These are phyloP conservation scores for Psilocybe subaeruginosa DNA, from an alignment of 768 basidiomycete species.

Conservation along the genomic window DNA sequence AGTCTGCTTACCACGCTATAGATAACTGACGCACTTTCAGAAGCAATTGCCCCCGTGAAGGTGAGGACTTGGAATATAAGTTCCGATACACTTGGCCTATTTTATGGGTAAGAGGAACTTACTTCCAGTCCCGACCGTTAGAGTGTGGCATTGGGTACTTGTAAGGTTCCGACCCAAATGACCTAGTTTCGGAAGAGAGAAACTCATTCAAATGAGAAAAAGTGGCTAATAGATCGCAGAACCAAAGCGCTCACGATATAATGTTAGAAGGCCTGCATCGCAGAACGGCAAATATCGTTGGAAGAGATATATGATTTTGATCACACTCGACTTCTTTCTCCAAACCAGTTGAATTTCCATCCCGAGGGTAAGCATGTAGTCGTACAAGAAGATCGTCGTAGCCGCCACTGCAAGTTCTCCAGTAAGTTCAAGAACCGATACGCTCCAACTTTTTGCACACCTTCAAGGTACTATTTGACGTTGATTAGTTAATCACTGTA, in stretches of 20 bases:
- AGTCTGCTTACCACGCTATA: not conserved
- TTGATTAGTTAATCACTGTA: not conserved
- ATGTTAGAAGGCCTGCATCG: not conserved
- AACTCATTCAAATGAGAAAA: not conserved
- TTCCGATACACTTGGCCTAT: not conserved
- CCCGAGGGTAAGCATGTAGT: conserved; percentile 2
- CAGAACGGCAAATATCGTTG: conserved; percentile 5
- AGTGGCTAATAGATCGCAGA: no score
- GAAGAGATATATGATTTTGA: conserved; percentile 1
- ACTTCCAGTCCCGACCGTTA: conserved; percentile 1
- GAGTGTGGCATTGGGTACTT: not conserved
- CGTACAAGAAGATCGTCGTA: conserved; percentile 3
- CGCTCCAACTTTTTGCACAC: not conserved
- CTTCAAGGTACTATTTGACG: not conserved
- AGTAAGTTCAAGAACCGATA: not conserved
- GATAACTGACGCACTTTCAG: conserved; percentile 2
- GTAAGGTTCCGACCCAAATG: conserved; percentile 1
- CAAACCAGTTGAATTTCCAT: conserved; percentile 7
- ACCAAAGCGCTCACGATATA: conserved; percentile 1
- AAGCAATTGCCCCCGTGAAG: conserved; percentile 1
- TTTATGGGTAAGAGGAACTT: not conserved
- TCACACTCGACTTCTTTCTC: not conserved
- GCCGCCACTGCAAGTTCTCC: not conserved
- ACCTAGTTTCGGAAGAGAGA: conserved; percentile 1
- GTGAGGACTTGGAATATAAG: not conserved